These are phyloP conservation scores for Lenzites betulinus DNA, from an alignment of 768 basidiomycete genomes.

Conservation along the genomic window DNA sequence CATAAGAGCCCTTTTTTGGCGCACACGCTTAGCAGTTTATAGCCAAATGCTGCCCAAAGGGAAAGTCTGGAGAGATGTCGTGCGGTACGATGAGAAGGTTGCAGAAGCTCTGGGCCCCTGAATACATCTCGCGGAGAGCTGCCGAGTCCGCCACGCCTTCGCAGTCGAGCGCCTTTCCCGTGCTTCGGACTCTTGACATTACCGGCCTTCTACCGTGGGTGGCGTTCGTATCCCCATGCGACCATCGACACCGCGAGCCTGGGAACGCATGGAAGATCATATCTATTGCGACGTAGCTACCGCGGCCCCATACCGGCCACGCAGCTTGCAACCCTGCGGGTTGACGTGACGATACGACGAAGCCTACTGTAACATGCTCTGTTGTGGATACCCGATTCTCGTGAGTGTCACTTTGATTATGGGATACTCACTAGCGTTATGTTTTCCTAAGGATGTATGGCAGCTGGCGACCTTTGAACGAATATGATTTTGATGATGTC, in stretches of 20 bases:
- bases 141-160: too few relatives aligned
- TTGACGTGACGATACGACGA: not conserved
- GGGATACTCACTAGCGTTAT: not conserved
- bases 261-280: not conserved
- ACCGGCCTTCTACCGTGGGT: not conserved
- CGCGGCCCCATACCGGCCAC: not conserved
- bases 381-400: not conserved
- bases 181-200: not conserved
- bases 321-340: not conserved
- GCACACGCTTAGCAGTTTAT: not conserved
- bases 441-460: not conserved
- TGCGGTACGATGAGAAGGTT: conserved; percentile 8
- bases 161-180: not conserved
- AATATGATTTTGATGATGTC: too few relatives aligned
- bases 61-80: conserved; percentile 30
- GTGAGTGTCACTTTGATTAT: not conserved
- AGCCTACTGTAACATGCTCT: not conserved
- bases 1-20: not conserved
- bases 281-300: not conserved
- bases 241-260: not conserved
- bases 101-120: not conserved
- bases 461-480: too few relatives aligned
- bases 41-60: conserved; percentile 29
- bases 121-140: not conserved
- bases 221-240: conserved; percentile 5